Evolutionary conservation across 805 yeast species (phyloP).

Genomic region (Pichia phayaonensis): DNA sequence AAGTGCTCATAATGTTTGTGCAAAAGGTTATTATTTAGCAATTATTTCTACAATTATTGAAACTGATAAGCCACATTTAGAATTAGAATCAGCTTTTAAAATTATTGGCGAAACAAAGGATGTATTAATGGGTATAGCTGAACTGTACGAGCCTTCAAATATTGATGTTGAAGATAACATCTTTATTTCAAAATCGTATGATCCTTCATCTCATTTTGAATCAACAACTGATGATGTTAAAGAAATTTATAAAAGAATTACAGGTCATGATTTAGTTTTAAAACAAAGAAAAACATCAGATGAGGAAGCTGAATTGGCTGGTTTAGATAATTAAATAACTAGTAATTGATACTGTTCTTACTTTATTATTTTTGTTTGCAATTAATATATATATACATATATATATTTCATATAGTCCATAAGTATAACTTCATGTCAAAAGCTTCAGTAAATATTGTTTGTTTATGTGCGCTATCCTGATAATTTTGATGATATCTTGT

Average conservation of each 20-base stretch:
- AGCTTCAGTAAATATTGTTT: no score
- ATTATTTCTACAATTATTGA: slow-evolving; percentile 92
- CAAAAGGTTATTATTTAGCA: slow-evolving; percentile 85
- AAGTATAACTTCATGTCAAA: no score
- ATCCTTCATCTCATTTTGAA: slow-evolving; percentile 93
- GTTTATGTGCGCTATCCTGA: neutral
- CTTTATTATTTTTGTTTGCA: no score
- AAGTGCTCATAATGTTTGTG: slow-evolving; percentile 80
- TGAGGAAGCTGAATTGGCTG: slow-evolving; percentile 46
- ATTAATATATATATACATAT: no score
- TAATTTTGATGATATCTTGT: no score
- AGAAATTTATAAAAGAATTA: slow-evolving; percentile 84
- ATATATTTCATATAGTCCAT: no score
- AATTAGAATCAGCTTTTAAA: slow-evolving; percentile 89
- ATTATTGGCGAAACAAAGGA: slow-evolving; percentile 74
- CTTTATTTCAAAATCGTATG: slow-evolving; percentile 82
- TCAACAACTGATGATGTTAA: slow-evolving; percentile 94
- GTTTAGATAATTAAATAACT: slow-evolving; percentile 16
- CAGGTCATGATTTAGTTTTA: slow-evolving; percentile 85
- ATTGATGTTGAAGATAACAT: slow-evolving; percentile 79
- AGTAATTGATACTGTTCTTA: neutral
- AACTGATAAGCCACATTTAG: slow-evolving; percentile 86
- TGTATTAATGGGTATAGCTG: slow-evolving; percentile 90
- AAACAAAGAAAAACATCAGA: slow-evolving; percentile 66
- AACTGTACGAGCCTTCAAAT: slow-evolving; percentile 75